These are phyloP conservation scores for Coprinellus micaceus DNA, from an alignment of 768 basidiomycete species.

Conservation along the genomic window DNA sequence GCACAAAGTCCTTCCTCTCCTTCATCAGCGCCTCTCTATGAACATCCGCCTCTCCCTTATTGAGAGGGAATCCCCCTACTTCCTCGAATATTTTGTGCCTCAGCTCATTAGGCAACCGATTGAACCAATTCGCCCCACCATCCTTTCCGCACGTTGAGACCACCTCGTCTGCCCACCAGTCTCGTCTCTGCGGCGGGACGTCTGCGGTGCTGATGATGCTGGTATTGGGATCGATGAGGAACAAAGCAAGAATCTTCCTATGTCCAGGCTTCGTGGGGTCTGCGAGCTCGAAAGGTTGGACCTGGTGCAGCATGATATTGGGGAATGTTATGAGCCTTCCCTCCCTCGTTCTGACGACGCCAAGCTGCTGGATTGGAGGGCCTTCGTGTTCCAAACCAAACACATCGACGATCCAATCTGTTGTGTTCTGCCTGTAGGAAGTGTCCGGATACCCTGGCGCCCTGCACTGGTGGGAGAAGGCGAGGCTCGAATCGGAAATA, in stretches of 20 bases:
- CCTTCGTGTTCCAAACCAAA: not conserved
- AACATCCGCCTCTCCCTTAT: slow-evolving; percentile 24
- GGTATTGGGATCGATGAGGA: slow-evolving; percentile 32
- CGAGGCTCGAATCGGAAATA: slow-evolving; percentile 22
- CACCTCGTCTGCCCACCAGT: slow-evolving; percentile 25
- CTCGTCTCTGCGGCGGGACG: slow-evolving; percentile 24
- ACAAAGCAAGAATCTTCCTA: slow-evolving; percentile 38
- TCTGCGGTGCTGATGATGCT: slow-evolving; percentile 22
- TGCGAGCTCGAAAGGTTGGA: slow-evolving; percentile 30
- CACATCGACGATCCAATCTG: slow-evolving; percentile 17
- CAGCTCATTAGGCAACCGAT: slow-evolving; percentile 24
- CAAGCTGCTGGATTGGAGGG: slow-evolving; percentile 20
- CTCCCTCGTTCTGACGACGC: slow-evolving; percentile 24
- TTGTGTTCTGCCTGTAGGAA: slow-evolving; percentile 17
- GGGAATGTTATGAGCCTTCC: slow-evolving; percentile 32
- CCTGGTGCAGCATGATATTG: slow-evolving; percentile 35
- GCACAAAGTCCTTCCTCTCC: slow-evolving; percentile 25
- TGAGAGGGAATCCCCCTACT: slow-evolving; percentile 25
- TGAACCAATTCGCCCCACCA: not conserved
- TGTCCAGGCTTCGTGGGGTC: slow-evolving; percentile 35
- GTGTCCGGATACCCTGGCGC: not conserved
- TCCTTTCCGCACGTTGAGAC: not conserved
- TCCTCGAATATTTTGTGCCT: slow-evolving; percentile 17
- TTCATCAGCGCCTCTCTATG: slow-evolving; percentile 27
- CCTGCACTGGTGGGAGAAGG: slow-evolving; percentile 14